These are phyloP conservation scores for Paramecium sonneborni DNA, from an alignment of 73 alveolate species.

Conservation along the genomic window DNA sequence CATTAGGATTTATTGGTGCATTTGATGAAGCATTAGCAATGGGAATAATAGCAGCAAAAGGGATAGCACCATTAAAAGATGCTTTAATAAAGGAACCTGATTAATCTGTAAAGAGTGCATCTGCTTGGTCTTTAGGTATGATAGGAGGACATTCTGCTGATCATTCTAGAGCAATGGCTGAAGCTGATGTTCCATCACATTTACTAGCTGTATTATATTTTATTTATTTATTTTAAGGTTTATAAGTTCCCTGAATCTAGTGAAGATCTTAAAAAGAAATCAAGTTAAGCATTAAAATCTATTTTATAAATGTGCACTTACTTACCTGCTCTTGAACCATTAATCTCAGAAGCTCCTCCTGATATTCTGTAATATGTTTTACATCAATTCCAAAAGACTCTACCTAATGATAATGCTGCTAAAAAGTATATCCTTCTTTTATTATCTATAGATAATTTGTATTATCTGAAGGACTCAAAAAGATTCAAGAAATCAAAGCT, in stretches of 20 bases:
- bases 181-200: conserved; percentile 93
- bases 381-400: conserved; percentile 60
- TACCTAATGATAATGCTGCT: conserved; percentile 58
- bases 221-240: not conserved
- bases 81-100: conserved; percentile 98
- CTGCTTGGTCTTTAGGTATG: conserved; percentile 97
- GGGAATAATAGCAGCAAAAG: conserved; percentile 97
- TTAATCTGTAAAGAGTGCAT: conserved; percentile 97
- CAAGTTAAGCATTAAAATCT: conserved; percentile 79
- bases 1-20: conserved; percentile 96
- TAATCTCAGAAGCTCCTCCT: conserved; percentile 70
- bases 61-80: conserved; percentile 92
- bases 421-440: not conserved
- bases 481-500: conserved; percentile 65
- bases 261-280: conserved; percentile 78
- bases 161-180: conserved; percentile 99
- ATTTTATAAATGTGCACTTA: conserved; percentile 98
- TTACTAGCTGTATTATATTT: conserved; percentile 68
- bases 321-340: conserved; percentile 98
- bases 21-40: conserved; percentile 97
- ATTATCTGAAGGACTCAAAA: conserved; percentile 64
- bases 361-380: conserved; percentile 60
- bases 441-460: conserved; percentile 20
- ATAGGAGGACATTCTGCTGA: conserved; percentile 98
- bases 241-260: conserved; percentile 76